Evolutionary conservation across 352 stramenopile species (phyloP), one percentile per base, ranked within the genome.

Genomic region (Phytophthora tubulina): DNA sequence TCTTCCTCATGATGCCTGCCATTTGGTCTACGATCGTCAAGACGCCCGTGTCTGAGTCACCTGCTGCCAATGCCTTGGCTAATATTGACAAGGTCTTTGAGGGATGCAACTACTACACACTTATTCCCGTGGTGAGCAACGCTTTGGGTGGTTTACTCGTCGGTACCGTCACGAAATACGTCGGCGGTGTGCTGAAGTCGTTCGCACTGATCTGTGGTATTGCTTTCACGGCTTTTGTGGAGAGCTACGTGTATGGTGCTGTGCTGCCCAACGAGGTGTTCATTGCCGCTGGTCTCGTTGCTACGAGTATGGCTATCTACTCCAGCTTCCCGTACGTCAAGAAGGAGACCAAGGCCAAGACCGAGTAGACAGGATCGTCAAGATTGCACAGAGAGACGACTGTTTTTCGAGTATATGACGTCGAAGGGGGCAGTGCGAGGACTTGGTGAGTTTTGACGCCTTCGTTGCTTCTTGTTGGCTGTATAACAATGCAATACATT

Each of bases 161-260:
- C 9, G 91, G 92, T 41, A 86, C 90, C 27, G 90, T 97, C 39
- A 97, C 91, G 13, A 97, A 97, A 67, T 79, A 96, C 59, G 85
- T 95, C 4, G 92, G 92, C n/a, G 92, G 90, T n/a, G 90, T 97
- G 50, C 75, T 95, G 65, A 97, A 97, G 72, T 94, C 88, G 6
- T 97, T 97, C 53, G 86, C 90, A 11, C 73, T 97, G 39, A 93
- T 97, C 51, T 88, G 86, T 36, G 92, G 92, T 39, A 97, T 97
- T 57, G 79, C 92, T 30, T 91, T 96, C 68, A 97, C 92, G 38
- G 91, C 89, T 27, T 78, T 94, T 49, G 78, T 92, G 41, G 89
- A 97, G 71, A 89, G 82, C 55, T 81, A 75, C 58, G 70, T 95
- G 32, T 94, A 96, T 64, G 80, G 79, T 49, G 66, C 74, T 11